Percentiles rank a stretch among this genome's conserved stretches.
Evolutionary conservation across 1,284 basidiomycete species (phyloP).

Genomic region (Wallemia mellicola): DNA sequence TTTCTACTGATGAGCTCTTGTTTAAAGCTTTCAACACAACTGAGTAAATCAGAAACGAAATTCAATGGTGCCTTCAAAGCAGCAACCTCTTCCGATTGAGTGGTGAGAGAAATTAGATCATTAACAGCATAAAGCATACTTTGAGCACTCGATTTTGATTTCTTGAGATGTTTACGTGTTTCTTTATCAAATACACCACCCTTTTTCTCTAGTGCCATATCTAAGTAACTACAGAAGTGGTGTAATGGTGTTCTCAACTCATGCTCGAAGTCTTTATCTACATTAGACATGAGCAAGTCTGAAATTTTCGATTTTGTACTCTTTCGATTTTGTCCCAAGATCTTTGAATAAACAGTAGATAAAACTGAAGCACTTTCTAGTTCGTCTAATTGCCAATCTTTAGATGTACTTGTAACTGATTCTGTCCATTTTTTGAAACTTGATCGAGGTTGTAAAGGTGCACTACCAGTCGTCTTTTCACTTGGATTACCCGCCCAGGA

Average conservation of each 20-base stretch:
- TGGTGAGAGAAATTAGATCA: conserved; percentile 41
- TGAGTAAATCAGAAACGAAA: conserved; percentile 31
- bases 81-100: conserved; percentile 45
- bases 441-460: conserved; percentile 34
- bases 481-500: conserved; percentile 47
- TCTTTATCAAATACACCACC: conserved; percentile 46
- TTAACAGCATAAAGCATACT: conserved; percentile 54
- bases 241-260: conserved; percentile 38
- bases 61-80: conserved; percentile 58
- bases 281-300: conserved; percentile 53
- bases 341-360: conserved; percentile 50
- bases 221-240: conserved; percentile 37
- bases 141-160: conserved; percentile 7
- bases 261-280: conserved; percentile 33
- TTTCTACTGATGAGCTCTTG: conserved; percentile 21
- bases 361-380: conserved; percentile 39
- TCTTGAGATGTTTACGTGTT: conserved; percentile 41
- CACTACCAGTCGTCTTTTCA: conserved; percentile 20
- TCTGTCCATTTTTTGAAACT: conserved; percentile 61
- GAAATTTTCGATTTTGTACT: conserved; percentile 49
- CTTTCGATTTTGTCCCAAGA: conserved; percentile 49
- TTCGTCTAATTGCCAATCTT: conserved; percentile 60
- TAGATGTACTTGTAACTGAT: conserved; percentile 36
- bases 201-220: conserved; percentile 31
- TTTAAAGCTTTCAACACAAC: conserved; percentile 26